A percentile compares a stretch with the other conserved stretches of the same genome.
These are phyloP conservation scores for Podila clonocystis DNA, from an alignment of 192 early-diverging fungal species.

Conservation along the genomic window DNA sequence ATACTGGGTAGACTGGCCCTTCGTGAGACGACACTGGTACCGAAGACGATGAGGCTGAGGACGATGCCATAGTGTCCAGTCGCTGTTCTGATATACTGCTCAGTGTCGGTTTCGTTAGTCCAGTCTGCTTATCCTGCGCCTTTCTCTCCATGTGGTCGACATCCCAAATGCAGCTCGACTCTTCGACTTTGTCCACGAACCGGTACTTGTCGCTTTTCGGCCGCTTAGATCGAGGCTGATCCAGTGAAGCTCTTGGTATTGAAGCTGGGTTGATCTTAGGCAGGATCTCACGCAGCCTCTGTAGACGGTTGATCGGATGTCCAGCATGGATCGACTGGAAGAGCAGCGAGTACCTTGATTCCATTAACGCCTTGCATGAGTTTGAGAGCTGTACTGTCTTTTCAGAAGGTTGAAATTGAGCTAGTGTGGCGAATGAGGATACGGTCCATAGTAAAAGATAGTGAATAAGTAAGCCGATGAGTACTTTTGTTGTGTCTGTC, in stretches of 20 bases:
- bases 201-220: slow-evolving; percentile 32
- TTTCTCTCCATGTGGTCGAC: slow-evolving; percentile 41
- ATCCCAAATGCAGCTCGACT: slow-evolving; percentile 50
- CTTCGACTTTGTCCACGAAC: slow-evolving; percentile 48
- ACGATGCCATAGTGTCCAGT: neutral
- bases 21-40: neutral
- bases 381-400: slow-evolving; percentile 36
- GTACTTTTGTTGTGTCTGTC: neutral
- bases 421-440: neutral
- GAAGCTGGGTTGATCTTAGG: slow-evolving; percentile 27
- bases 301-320: slow-evolving; percentile 32
- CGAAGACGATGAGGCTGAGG: neutral
- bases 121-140: neutral
- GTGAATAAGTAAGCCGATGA: too few species aligned
- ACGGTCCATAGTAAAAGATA: neutral
- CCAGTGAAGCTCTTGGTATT: slow-evolving; percentile 22
- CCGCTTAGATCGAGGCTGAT: slow-evolving; percentile 15
- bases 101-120: neutral
- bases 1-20: neutral
- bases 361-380: slow-evolving; percentile 28
- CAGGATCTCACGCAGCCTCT: slow-evolving; percentile 16
- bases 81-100: slow-evolving; percentile 16
- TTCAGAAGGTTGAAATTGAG: slow-evolving; percentile 43
- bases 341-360: slow-evolving; percentile 26
- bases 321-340: slow-evolving; percentile 38